A percentile compares a stretch with the other conserved stretches of the same genome.
phyloP scores from a whole-genome alignment of 2,329 filamentous ascomycete species.

The Colletotrichum destructivum region DNA sequence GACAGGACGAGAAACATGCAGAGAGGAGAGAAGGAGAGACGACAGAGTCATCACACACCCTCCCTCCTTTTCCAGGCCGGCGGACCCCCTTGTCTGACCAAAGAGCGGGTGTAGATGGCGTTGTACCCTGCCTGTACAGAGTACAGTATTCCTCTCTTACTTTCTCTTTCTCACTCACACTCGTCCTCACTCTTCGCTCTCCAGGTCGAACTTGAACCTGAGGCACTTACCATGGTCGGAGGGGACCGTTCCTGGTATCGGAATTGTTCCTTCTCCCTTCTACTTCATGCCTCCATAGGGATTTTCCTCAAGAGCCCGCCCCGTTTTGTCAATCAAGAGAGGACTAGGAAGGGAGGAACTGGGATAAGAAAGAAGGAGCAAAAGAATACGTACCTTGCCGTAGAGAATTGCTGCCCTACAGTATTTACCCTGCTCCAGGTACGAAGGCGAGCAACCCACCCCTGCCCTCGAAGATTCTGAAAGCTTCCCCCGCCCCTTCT shows the following conservation, averaged over 20 bases:
- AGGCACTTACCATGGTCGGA: not conserved
- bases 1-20: too few species aligned
- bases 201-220: conserved; percentile 25
- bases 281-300: conserved; percentile 34
- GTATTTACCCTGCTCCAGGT: not conserved
- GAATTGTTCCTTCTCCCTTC: conserved; percentile 41
- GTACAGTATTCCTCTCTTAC: not conserved
- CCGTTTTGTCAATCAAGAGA: conserved; percentile 11
- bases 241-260: conserved; percentile 32
- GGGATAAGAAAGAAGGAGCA: not conserved
- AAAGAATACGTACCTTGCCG: conserved; percentile 18
- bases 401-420: not conserved
- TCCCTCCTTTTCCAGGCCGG: conserved; percentile 38
- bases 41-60: conserved; percentile 16
- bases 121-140: conserved; percentile 32
- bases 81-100: conserved; percentile 35
- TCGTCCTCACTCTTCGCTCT: not conserved
- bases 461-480: conserved; percentile 21
- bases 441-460: not conserved
- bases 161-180: too few species aligned
- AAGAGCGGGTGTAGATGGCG: conserved; percentile 37
- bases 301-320: conserved; percentile 22
- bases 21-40: not conserved
- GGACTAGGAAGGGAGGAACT: conserved; percentile 2
- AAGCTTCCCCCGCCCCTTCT: conserved; percentile 7